Conservation (phyloP, 345 rosid species). For the Lenwebbia sp. region DNA sequence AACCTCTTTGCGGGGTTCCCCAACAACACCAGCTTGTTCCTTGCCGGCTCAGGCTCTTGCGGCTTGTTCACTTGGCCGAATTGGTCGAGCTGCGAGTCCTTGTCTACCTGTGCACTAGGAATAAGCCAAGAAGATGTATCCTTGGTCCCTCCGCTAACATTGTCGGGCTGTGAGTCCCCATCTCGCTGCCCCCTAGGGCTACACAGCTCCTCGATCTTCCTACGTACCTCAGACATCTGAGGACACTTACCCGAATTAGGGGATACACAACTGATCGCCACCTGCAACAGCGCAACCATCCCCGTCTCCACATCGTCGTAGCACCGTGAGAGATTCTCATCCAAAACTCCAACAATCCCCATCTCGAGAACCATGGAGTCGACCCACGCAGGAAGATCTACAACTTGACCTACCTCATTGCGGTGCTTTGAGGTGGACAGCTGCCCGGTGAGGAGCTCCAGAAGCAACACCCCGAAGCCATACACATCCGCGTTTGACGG, state of each 20-base stretch:
- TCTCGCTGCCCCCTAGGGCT: background rate
- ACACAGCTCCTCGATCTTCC: conserved; percentile 64
- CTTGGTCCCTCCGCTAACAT: too few species aligned
- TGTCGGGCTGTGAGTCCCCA: too few species aligned
- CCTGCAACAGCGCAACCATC: conserved; percentile 78
- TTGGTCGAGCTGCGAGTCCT: too few species aligned
- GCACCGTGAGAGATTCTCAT: too few species aligned
- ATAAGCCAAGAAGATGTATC: too few species aligned
- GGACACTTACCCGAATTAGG: too few species aligned
- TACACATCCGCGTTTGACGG: conserved; percentile 41
- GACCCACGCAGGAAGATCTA: conserved; percentile 86
- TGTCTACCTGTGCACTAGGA: too few species aligned
- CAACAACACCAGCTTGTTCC: background rate
- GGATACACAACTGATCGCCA: conserved; percentile 49
- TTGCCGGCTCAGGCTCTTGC: background rate
- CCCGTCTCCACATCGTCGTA: conserved; percentile 21
- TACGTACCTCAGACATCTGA: conserved; percentile 57
- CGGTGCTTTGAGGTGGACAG: conserved; percentile 52
- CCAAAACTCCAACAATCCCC: conserved; percentile 74
- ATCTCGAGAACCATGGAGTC: too few species aligned
- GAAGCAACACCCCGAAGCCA: conserved; percentile 70
- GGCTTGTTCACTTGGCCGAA: too few species aligned
- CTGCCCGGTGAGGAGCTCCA: conserved; percentile 77
- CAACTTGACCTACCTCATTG: conserved; percentile 42
- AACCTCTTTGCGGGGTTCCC: background rate